Evolutionary conservation across 768 basidiomycete genomes (phyloP).

Genomic region (Rhodotorula diobovata): DNA sequence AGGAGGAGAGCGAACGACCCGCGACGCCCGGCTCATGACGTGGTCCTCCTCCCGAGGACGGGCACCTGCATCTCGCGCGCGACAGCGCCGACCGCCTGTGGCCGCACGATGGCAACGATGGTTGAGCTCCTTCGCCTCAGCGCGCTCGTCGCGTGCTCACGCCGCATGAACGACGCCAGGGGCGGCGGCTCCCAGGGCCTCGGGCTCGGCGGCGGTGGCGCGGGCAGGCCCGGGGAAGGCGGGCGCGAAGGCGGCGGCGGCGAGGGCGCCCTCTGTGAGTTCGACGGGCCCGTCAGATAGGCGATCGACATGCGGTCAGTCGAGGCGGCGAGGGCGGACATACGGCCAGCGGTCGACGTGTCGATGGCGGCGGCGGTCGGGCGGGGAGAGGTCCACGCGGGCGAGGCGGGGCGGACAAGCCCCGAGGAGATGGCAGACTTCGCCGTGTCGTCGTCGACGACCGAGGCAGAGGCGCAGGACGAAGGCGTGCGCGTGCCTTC

Average conservation of each 20-base stretch:
- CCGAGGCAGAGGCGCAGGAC: background rate
- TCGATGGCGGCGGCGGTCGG: background rate
- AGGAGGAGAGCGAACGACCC: too few relatives aligned
- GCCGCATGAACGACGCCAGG: too few relatives aligned
- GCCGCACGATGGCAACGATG: background rate
- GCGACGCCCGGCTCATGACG: background rate
- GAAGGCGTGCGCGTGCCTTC: background rate
- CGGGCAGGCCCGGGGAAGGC: too few relatives aligned
- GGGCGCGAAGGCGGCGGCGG: too few relatives aligned
- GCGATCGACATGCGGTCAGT: constrained; percentile 17
- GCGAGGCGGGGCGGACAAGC: background rate
- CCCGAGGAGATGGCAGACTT: background rate
- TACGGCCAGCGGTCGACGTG: background rate
- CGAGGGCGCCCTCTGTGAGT: too few relatives aligned
- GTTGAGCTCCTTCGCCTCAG: background rate
- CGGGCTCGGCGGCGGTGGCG: background rate
- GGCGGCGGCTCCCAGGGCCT: background rate
- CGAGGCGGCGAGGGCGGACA: background rate
- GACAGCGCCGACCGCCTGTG: too few relatives aligned
- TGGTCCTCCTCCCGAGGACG: background rate
- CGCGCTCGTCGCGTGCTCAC: background rate
- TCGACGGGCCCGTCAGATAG: constrained; percentile 6
- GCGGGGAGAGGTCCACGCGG: background rate
- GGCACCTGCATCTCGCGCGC: too few relatives aligned
- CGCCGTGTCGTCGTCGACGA: too few relatives aligned